Percentiles rank a stretch among this genome's conserved stretches.
These are phyloP conservation scores for Teratosphaeria nubilosa DNA, from an alignment of 2,329 filamentous ascomycete genomes.

Conservation along the genomic window DNA sequence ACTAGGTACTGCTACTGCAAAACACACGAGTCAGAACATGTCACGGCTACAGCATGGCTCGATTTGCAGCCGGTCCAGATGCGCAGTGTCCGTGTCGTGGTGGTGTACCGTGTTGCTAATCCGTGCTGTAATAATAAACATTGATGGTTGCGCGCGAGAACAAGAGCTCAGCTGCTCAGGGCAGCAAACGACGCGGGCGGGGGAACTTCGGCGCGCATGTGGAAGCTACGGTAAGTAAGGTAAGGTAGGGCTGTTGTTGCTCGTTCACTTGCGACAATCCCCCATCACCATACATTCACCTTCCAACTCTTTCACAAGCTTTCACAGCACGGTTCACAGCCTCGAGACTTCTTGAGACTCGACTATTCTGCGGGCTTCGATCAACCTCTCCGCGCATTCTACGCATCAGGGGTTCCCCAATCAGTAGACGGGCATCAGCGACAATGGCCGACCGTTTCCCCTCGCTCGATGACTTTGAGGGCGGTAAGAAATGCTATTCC, in stretches of 20 bases:
- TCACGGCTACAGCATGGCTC: neutral
- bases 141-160: neutral
- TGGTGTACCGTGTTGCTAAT: neutral
- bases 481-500: slow-evolving; percentile 38
- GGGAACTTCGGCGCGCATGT: neutral
- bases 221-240: neutral
- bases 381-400: neutral
- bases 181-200: neutral
- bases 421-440: slow-evolving; percentile 5
- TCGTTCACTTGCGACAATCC: neutral
- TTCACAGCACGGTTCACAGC: neutral
- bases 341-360: neutral
- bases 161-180: neutral
- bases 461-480: slow-evolving; percentile 44
- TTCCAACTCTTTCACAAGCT: slow-evolving; percentile 1
- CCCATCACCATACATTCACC: neutral
- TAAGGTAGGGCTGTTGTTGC: neutral
- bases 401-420: neutral
- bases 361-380: neutral
- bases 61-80: neutral
- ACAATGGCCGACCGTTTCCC: slow-evolving; percentile 43
- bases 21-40: neutral
- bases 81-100: neutral
- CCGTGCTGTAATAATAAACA: neutral
- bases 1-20: too few relatives aligned